Evolutionary conservation across 345 rosid species (phyloP).

Genomic region (Leavenworthia alabamica): DNA sequence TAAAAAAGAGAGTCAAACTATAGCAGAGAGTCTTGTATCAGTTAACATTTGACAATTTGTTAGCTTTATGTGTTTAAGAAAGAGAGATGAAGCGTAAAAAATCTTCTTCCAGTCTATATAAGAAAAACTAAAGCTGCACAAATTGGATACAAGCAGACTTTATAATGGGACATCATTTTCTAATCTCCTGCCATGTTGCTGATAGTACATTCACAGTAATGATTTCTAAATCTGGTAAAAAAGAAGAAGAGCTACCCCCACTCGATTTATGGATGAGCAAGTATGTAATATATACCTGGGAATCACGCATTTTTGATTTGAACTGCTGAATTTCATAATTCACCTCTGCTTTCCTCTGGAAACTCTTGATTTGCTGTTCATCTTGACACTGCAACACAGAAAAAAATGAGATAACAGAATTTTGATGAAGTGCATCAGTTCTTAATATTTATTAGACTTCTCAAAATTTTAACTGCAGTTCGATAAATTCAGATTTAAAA

Average conservation of each 20-base stretch:
- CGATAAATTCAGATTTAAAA: neutral
- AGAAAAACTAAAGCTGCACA: neutral
- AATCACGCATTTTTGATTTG: slow-evolving; percentile 90
- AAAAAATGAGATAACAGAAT: neutral
- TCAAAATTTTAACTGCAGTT: neutral
- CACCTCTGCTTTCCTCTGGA: slow-evolving; percentile 85
- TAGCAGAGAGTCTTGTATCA: neutral
- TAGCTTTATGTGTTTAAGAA: neutral
- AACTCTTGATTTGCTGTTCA: slow-evolving; percentile 66
- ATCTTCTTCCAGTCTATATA: neutral
- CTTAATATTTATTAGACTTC: neutral
- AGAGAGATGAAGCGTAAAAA: neutral
- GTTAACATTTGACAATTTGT: neutral
- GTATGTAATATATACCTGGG: slow-evolving; percentile 63
- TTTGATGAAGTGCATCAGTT: neutral
- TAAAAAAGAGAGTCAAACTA: neutral
- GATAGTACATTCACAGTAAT: neutral
- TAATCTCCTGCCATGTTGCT: neutral
- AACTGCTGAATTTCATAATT: slow-evolving; percentile 94
- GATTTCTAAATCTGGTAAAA: neutral
- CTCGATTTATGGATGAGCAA: slow-evolving; percentile 4
- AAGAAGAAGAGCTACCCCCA: neutral
- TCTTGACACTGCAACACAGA: slow-evolving; percentile 62
- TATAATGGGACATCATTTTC: neutral
- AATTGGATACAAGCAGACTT: neutral